Evolutionary conservation across 1,284 basidiomycete species (phyloP), one percentile per base, ranked within the genome.

Genomic region (Melampsora larici-populina): DNA sequence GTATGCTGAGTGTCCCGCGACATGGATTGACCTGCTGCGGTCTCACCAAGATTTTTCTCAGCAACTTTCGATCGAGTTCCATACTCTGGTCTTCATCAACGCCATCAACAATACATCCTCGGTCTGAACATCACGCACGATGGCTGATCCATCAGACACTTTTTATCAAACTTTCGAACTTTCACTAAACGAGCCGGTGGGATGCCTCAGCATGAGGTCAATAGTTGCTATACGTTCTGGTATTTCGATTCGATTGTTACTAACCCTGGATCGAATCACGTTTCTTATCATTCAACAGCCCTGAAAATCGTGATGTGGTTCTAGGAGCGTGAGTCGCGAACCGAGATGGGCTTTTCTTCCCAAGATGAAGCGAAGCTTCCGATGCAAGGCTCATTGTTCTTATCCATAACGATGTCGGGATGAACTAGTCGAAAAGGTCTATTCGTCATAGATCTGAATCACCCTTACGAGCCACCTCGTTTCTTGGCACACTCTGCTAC

Each of bases 401-500:
- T 29, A 63, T 33, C 60, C 51, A 21, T 6, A 24, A 24, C 8
- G 46, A 43, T 64, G 13, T 24, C 18, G n/a, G 17, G 79, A 31
- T 65, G 70, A 58, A 58, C 33, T 81, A 92, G 91, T 18, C 89
- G 96, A 9, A 91, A 93, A 80, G 96, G 96, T 0, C 87, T 99
- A n/a, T 98, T 93, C 84, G 94, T 99, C 79, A 91, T 99, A 80
- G 96, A 98, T 84, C 87, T 99, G 9, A 91, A 94, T 79, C 89
- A 92, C 33, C 92, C 94, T 0, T 87, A 92, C 49, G 90, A 92
- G 79, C 88, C 94, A 0, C 96, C 97, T 18, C 89, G 96, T 63
- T 97, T 93, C 82, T 87, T 98, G 13, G 94, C 96, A 2, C 94
- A 99, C 84, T 92, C 93, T 15, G 94, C 94, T 2, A 93, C 92